Base-by-base conservation (phyloP, 2,329 filamentous ascomycete genomes). In the Epichloe festucae region DNA sequence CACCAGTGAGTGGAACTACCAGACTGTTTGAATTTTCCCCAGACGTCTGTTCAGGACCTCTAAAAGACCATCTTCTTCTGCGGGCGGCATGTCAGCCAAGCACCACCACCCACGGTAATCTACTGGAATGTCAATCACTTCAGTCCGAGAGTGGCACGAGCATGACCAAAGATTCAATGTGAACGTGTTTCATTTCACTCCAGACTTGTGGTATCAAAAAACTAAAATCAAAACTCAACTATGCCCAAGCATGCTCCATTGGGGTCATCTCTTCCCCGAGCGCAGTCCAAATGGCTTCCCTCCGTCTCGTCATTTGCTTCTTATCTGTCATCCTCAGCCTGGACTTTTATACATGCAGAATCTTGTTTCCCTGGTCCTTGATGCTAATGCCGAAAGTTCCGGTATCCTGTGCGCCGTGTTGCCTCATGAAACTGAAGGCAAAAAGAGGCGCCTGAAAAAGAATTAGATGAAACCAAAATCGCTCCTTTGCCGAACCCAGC, bases 151-250 rank as follows among this genome's bases (percentile, higher is more conserved):
- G 12, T n/a, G 15, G 36, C 36, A 38, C 36, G 36, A 8, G 27
- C 7, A 14, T 38, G 36, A n/a, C 27, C 43, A 19, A 34, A 19
- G 5, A 11, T 45, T 34, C 42, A 31, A 31, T 10, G 2, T 31
- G 8, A 8, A 31, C 27, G 27, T 31, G 27, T 31, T 10, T 31
- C 11, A 8, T 8, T 12, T n/a, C 19, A 40, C 23, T 38, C 21
- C 31, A 48, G 46, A 39, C 38, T n/a, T 19, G 47, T 50, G 48
- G 48, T 50, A 50, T 50, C 48, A 50, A 50, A 41, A 50, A 50
- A 43, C 48, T 12, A 47, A 19, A 47, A 44, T 38, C 19, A 50
- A 50, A 12, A 7, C 45, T 36, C 11, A 36, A 17, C 34, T 19
- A 21, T 46, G 38, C 31, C 19, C 23, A 36, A 35, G 45, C 38